Evolutionary conservation across 495 filamentous ascomycete genomes (phyloP).

Genomic region (Annulohypoxylon moriforme): DNA sequence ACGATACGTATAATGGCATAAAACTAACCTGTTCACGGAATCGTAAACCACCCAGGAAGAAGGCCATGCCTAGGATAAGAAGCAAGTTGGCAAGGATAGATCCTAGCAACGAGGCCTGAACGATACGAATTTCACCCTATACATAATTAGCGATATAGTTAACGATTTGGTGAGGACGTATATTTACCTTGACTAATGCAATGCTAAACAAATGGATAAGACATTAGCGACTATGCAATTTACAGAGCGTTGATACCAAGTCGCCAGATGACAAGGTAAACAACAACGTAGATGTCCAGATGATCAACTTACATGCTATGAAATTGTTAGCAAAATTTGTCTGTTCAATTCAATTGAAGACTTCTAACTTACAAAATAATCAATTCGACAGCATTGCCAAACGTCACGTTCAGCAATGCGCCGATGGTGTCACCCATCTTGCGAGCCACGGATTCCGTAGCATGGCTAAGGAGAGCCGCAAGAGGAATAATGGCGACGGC

Average conservation of each 20-base stretch:
- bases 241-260: neutral
- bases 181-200: constrained; percentile 69
- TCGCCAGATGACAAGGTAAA: no score
- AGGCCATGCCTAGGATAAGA: constrained; percentile 90
- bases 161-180: neutral
- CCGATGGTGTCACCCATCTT: constrained; percentile 83
- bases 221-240: constrained; percentile 31
- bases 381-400: constrained; percentile 89
- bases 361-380: constrained; percentile 75
- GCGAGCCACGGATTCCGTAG: constrained; percentile 83
- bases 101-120: constrained; percentile 87
- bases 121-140: constrained; percentile 86
- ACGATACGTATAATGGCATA: neutral
- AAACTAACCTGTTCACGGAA: constrained; percentile 81
- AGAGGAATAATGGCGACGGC: constrained; percentile 85
- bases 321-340: constrained; percentile 29
- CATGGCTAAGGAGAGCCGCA: constrained; percentile 80
- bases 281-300: neutral
- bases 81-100: constrained; percentile 90
- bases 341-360: neutral
- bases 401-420: constrained; percentile 86
- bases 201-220: constrained; percentile 59
- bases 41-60: constrained; percentile 84
- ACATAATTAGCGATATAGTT: constrained; percentile 47
- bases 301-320: constrained; percentile 51